Percentiles rank a stretch among this genome's conserved stretches.
These are phyloP conservation scores for Neofusicoccum laricinum DNA, from an alignment of 2,329 filamentous ascomycete species.

Conservation along the genomic window DNA sequence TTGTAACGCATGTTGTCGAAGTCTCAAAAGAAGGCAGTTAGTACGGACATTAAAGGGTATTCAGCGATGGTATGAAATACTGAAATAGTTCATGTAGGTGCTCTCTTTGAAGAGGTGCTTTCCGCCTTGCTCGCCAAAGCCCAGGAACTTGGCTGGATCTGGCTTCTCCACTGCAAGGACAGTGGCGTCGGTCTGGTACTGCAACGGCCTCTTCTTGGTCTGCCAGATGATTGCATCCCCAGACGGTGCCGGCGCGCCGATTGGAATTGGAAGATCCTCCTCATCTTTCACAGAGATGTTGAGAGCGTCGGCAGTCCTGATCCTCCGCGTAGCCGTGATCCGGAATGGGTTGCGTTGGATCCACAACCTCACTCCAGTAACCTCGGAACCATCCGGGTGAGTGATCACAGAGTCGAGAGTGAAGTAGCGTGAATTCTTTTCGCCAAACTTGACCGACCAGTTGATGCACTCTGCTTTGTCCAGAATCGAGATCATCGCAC, in stretches of 20 bases:
- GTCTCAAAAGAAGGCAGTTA: constrained; percentile 19
- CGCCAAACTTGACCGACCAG: background rate
- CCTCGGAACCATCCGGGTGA: background rate
- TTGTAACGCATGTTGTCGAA: constrained; percentile 39
- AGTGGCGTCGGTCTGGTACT: background rate
- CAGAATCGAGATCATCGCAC: background rate
- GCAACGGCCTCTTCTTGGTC: constrained; percentile 20
- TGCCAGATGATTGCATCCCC: constrained; percentile 19
- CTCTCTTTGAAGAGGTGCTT: constrained; percentile 34
- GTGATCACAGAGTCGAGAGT: background rate
- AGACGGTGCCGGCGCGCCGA: constrained; percentile 17
- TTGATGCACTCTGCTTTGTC: background rate
- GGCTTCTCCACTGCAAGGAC: constrained; percentile 26
- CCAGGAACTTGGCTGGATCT: constrained; percentile 32
- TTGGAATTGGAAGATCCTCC: background rate
- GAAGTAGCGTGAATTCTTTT: background rate
- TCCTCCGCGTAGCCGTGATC: constrained; percentile 25
- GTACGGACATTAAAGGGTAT: background rate
- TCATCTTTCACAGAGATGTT: background rate
- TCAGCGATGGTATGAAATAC: constrained; percentile 18
- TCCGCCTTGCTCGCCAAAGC: constrained; percentile 39
- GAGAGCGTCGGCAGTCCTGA: constrained; percentile 17
- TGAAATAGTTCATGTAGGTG: constrained; percentile 40
- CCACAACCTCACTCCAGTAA: constrained; percentile 25
- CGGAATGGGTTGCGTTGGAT: constrained; percentile 27